These are phyloP conservation scores for Pestalotiopsis fici DNA, from an alignment of 2,329 filamentous ascomycete species.

Conservation along the genomic window DNA sequence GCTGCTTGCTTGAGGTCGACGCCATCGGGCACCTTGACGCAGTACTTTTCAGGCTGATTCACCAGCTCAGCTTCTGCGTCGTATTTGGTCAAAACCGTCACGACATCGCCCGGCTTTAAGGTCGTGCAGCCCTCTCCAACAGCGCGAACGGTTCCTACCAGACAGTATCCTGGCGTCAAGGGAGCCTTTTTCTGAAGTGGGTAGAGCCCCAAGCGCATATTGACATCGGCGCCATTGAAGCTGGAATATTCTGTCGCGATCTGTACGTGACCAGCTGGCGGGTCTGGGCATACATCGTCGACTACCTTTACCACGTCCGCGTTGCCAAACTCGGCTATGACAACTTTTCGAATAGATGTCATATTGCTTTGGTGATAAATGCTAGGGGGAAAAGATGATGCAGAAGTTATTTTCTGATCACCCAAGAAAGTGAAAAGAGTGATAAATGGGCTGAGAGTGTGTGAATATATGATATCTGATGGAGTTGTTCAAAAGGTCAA, in stretches of 20 bases:
- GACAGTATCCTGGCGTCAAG: neutral
- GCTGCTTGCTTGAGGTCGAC: constrained; percentile 41
- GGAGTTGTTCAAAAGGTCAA: no score
- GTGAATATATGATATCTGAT: no score
- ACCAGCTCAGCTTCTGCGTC: constrained; percentile 44
- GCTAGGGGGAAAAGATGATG: no score
- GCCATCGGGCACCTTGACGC: constrained; percentile 40
- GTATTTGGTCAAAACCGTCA: constrained; percentile 38
- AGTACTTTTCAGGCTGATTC: constrained; percentile 47
- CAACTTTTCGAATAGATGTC: neutral
- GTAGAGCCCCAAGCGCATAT: neutral
- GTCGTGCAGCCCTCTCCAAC: neutral
- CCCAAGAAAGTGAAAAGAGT: no score
- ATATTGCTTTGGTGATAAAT: neutral
- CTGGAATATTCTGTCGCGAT: neutral
- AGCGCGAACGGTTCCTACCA: neutral
- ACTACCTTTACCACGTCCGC: neutral
- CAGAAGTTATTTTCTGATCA: no score
- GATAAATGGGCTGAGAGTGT: no score
- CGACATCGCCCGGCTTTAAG: constrained; percentile 33
- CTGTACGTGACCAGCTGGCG: neutral
- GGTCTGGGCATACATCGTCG: neutral
- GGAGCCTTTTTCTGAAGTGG: neutral
- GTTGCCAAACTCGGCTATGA: neutral
- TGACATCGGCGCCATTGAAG: neutral